Percentiles rank a stretch among this genome's conserved stretches.
Evolutionary conservation across 345 rosid species (phyloP).

Genomic region (Citrus trifoliata): DNA sequence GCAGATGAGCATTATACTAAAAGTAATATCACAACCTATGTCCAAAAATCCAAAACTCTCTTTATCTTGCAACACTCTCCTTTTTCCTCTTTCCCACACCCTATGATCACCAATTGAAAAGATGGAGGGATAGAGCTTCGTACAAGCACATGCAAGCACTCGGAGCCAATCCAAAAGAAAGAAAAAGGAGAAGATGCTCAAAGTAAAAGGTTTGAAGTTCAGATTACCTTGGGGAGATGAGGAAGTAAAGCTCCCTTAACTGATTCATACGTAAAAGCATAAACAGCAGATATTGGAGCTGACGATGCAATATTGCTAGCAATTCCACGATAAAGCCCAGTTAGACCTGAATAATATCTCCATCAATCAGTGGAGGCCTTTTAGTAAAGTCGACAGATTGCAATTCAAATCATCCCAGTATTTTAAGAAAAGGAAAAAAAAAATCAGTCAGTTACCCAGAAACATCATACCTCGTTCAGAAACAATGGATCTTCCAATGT

Average conservation of each 20-base stretch:
- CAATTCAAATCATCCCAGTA: background rate
- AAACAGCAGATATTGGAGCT: slow-evolving; percentile 92
- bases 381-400: slow-evolving; percentile 3
- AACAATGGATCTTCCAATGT: slow-evolving; percentile 69
- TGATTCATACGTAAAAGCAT: slow-evolving; percentile 84
- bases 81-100: background rate
- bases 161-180: background rate
- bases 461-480: slow-evolving; percentile 69
- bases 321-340: slow-evolving; percentile 83
- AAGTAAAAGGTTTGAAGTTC: slow-evolving; percentile 9
- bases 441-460: background rate
- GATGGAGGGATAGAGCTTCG: background rate
- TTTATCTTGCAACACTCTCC: background rate
- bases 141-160: background rate
- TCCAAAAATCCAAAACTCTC: background rate
- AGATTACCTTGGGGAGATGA: slow-evolving; percentile 62
- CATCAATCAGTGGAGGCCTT: slow-evolving; percentile 5
- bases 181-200: background rate
- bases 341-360: slow-evolving; percentile 48
- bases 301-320: slow-evolving; percentile 82
- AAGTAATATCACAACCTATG: background rate
- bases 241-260: slow-evolving; percentile 82
- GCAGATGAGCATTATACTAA: background rate
- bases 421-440: background rate
- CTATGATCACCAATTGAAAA: background rate